Evolutionary conservation across 257 asterid species (phyloP).

Genomic region (Penstemon newberryi): DNA sequence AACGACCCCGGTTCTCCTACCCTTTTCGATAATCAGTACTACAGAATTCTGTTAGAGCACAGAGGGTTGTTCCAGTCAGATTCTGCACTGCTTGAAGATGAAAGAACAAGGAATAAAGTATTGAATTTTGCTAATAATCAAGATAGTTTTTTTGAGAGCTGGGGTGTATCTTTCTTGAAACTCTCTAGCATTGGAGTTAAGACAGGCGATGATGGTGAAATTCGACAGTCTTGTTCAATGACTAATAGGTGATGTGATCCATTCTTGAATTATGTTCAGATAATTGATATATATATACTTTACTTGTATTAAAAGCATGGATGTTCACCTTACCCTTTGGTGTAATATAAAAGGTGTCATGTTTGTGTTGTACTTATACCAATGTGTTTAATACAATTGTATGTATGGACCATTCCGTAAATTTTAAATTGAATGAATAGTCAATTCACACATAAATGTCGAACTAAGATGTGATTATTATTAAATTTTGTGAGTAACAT

Average conservation of each 20-base stretch:
- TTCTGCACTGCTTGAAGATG: conserved; percentile 53
- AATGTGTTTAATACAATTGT: too few relatives aligned
- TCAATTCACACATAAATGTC: too few relatives aligned
- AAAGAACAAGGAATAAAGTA: conserved; percentile 45
- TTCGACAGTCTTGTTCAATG: conserved; percentile 50
- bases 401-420: too few relatives aligned
- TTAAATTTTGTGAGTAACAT: too few relatives aligned
- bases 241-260: conserved; percentile 31
- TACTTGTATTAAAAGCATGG: too few relatives aligned
- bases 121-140: conserved; percentile 48
- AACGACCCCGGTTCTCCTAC: conserved; percentile 67
- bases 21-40: conserved; percentile 62
- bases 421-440: too few relatives aligned
- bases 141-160: conserved; percentile 49
- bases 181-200: conserved; percentile 59
- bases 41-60: conserved; percentile 45
- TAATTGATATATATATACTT: too few relatives aligned
- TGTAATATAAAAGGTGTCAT: too few relatives aligned
- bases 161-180: conserved; percentile 55
- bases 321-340: too few relatives aligned
- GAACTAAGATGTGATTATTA: too few relatives aligned
- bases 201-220: conserved; percentile 50
- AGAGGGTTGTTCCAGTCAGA: conserved; percentile 77
- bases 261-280: background rate
- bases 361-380: too few relatives aligned